Evolutionary conservation across 495 filamentous ascomycete genomes (phyloP).

Genomic region (Aspergillus sclerotioniger): DNA sequence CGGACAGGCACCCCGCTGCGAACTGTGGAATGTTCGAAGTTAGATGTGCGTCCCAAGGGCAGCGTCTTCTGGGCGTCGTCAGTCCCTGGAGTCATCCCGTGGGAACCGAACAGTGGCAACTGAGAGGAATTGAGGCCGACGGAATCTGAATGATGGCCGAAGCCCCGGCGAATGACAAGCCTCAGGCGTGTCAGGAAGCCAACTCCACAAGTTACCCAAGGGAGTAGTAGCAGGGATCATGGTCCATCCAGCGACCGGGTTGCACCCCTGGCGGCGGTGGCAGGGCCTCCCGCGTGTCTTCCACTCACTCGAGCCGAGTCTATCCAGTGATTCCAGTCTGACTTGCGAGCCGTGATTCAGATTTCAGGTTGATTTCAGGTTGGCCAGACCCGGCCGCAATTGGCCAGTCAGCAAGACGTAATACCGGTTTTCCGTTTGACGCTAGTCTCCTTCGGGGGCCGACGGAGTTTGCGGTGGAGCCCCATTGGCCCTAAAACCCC

Average conservation of each 20-base stretch:
- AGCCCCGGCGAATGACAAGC: neutral
- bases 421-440: neutral
- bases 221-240: too few species aligned
- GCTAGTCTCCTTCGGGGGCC: neutral
- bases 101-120: constrained; percentile 3
- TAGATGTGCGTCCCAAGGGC: too few species aligned
- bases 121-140: neutral
- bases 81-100: neutral
- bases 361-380: neutral
- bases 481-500: neutral
- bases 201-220: neutral
- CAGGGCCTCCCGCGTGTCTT: neutral
- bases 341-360: neutral
- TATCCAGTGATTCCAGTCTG: neutral
- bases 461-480: neutral
- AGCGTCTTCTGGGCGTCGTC: too few species aligned
- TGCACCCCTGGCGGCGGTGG: neutral
- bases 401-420: neutral
- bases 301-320: neutral
- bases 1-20: neutral
- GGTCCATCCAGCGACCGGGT: too few species aligned
- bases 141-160: neutral
- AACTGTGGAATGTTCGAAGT: neutral
- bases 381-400: neutral
- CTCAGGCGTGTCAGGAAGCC: neutral